These are phyloP conservation scores for Carex littledalei DNA, from an alignment of 176 grass and related monocot genomes.

Conservation along the genomic window DNA sequence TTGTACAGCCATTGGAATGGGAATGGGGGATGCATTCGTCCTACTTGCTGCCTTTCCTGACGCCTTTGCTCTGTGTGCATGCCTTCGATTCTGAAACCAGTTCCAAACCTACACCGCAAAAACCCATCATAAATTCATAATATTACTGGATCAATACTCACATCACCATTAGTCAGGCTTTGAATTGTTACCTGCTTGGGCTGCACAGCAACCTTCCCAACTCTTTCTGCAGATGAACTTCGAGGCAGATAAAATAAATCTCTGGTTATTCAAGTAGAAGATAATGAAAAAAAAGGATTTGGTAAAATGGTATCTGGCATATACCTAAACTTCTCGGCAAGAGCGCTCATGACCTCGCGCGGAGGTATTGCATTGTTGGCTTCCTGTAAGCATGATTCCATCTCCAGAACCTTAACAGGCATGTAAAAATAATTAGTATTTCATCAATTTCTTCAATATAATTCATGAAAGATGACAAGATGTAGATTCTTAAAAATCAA, in stretches of 20 bases:
- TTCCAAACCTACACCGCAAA: conserved; percentile 76
- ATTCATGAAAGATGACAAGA: background rate
- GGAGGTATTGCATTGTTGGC: conserved; percentile 64
- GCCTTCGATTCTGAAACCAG: conserved; percentile 98
- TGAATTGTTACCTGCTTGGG: conserved; percentile 58
- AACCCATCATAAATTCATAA: background rate
- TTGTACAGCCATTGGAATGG: conserved; percentile 23
- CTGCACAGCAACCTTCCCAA: conserved; percentile 68
- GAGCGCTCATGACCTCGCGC: conserved; percentile 43
- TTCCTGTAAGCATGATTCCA: conserved; percentile 79
- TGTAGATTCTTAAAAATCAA: too few species aligned
- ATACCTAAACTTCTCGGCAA: conserved; percentile 86
- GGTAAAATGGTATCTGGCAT: background rate
- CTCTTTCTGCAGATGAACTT: conserved; percentile 56
- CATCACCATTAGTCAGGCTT: background rate
- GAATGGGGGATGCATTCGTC: conserved; percentile 29
- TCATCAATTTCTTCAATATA: background rate
- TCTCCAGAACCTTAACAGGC: conserved; percentile 48
- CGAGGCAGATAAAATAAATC: conserved; percentile 15
- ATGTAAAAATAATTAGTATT: background rate
- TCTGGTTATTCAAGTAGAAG: conserved; percentile 8
- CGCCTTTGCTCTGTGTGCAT: conserved; percentile 80
- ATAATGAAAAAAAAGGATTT: background rate
- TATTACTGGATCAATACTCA: background rate
- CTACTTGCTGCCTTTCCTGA: background rate